Conservation (phyloP, 2,329 filamentous ascomycete genomes). For the Curvularia sp. region DNA sequence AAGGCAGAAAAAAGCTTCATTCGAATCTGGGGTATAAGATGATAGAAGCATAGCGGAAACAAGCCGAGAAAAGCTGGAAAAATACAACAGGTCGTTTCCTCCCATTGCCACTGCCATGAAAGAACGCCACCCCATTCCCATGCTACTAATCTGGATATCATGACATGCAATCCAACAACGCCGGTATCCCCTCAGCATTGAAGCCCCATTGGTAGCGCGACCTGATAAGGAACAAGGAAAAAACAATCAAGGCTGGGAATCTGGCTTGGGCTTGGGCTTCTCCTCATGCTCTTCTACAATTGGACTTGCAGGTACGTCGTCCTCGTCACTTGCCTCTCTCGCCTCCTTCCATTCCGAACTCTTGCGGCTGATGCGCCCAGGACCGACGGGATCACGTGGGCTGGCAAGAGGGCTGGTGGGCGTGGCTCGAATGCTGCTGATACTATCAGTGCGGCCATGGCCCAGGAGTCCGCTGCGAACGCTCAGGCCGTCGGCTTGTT, state of each 20-base stretch:
- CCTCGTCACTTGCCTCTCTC: conserved; percentile 38
- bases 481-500: conserved; percentile 72
- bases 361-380: conserved; percentile 41
- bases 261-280: conserved; percentile 6
- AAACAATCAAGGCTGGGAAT: conserved; percentile 1
- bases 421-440: conserved; percentile 70
- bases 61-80: conserved; percentile 3
- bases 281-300: conserved; percentile 21
- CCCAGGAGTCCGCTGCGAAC: conserved; percentile 78
- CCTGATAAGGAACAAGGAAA: neutral
- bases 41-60: conserved; percentile 1
- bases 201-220: neutral
- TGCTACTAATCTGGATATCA: conserved; percentile 11
- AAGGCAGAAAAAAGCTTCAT: conserved; percentile 15
- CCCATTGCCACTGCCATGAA: neutral
- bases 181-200: conserved; percentile 2
- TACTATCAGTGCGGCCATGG: conserved; percentile 82
- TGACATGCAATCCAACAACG: conserved; percentile 6
- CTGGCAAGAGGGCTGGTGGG: conserved; percentile 69
- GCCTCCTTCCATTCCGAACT: conserved; percentile 50
- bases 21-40: conserved; percentile 26
- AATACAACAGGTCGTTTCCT: conserved; percentile 2
- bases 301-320: conserved; percentile 29
- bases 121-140: neutral
- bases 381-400: conserved; percentile 48